These are phyloP conservation scores for Rhizopogon rudus DNA, from an alignment of 768 basidiomycete species.

Conservation along the genomic window DNA sequence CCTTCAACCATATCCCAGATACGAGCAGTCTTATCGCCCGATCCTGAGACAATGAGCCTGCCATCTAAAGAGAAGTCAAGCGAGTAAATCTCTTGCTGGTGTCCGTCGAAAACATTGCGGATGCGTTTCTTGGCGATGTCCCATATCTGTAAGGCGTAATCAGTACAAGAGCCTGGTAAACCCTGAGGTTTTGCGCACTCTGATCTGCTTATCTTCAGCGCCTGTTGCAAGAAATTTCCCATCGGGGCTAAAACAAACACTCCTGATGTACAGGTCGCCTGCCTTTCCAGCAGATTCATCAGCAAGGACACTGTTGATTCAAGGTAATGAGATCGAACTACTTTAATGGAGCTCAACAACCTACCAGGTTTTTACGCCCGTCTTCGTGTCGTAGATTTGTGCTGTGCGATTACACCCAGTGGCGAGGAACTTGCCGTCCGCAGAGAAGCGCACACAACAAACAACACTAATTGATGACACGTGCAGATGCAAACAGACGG, in stretches of 20 bases:
- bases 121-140: conserved; percentile 18
- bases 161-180: not conserved
- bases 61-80: conserved; percentile 32
- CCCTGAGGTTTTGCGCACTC: conserved; percentile 15
- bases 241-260: conserved; percentile 27
- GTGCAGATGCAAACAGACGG: not conserved
- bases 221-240: conserved; percentile 26
- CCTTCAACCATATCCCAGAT: conserved; percentile 29
- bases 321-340: conserved; percentile 5
- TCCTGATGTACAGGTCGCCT: conserved; percentile 78
- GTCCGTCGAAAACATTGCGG: conserved; percentile 26
- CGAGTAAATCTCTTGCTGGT: conserved; percentile 31
- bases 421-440: conserved; percentile 26
- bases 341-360: conserved; percentile 17
- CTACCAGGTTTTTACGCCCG: conserved; percentile 80
- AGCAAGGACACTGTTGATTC: conserved; percentile 53
- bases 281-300: conserved; percentile 71
- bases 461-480: conserved; percentile 18
- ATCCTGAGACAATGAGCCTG: conserved; percentile 28
- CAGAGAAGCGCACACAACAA: conserved; percentile 28
- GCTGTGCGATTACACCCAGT: conserved; percentile 83
- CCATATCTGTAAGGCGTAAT: conserved; percentile 21
- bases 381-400: conserved; percentile 91
- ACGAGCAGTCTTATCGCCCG: conserved; percentile 30
- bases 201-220: conserved; percentile 29